Percentiles rank a stretch among this genome's conserved stretches.
Conservation (phyloP, 2,329 filamentous ascomycete genomes). For the Colletotrichum aenigma region DNA sequence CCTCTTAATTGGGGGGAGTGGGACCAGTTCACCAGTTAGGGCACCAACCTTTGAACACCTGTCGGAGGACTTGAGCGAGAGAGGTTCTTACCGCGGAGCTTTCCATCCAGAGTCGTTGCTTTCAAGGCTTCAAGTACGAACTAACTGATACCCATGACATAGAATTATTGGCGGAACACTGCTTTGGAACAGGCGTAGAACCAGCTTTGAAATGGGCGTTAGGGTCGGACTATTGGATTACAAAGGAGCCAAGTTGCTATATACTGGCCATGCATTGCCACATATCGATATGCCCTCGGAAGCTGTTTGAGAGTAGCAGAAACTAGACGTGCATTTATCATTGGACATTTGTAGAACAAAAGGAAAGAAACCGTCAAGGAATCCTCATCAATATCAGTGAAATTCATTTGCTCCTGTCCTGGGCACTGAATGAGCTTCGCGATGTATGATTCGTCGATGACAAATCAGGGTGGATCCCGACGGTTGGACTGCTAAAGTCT, state of each 20-base stretch:
- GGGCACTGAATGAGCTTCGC: neutral
- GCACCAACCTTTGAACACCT: neutral
- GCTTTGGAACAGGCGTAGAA: neutral
- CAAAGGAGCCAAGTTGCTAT: neutral
- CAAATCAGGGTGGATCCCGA: neutral
- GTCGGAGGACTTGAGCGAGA: neutral
- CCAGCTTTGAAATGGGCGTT: neutral
- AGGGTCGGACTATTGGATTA: neutral
- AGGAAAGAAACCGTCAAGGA: too few relatives aligned
- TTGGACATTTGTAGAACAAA: neutral
- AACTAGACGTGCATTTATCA: neutral
- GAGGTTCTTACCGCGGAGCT: neutral
- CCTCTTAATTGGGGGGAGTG: slow-evolving; percentile 57
- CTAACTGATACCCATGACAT: neutral
- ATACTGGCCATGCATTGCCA: neutral
- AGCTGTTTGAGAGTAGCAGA: neutral
- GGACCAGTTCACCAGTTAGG: slow-evolving; percentile 35
- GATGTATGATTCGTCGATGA: slow-evolving; percentile 13
- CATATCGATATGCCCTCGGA: neutral
- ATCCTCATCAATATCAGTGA: too few relatives aligned
- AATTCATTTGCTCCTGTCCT: neutral
- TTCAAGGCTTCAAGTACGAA: neutral
- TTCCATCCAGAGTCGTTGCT: neutral
- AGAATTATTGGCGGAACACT: neutral
- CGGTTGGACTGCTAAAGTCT: neutral